Evolutionary conservation across 83 land plant genomes (phyloP).

Genomic region (Isoetes engelmannii): DNA sequence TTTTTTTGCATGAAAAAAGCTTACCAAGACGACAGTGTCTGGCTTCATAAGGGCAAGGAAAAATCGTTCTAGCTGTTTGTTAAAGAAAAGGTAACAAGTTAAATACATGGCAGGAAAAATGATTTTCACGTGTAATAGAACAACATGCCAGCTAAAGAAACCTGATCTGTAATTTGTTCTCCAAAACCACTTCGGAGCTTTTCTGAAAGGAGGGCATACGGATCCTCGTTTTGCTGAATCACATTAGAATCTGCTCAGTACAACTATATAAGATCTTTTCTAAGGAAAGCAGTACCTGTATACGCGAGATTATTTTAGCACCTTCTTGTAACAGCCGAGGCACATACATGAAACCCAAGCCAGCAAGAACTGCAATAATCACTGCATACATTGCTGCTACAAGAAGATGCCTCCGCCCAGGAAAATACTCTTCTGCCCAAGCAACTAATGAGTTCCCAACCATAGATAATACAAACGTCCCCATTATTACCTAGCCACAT

Average conservation of each 20-base stretch:
- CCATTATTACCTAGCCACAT: conserved; percentile 17
- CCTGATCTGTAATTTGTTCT: conserved; percentile 23
- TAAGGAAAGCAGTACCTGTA: conserved; percentile 20
- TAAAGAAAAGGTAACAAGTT: neutral
- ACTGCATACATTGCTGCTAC: conserved; percentile 23
- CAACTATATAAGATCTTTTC: no score
- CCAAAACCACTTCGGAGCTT: conserved; percentile 18
- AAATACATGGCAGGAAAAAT: neutral
- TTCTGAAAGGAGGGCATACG: conserved; percentile 18
- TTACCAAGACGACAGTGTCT: conserved; percentile 20
- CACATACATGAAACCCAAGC: conserved; percentile 20
- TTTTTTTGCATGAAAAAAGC: no score
- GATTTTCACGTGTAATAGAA: neutral
- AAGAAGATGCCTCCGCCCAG: conserved; percentile 17
- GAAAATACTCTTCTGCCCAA: conserved; percentile 26
- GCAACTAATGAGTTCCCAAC: conserved; percentile 16
- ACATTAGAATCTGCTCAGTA: no score
- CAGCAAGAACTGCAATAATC: conserved; percentile 19
- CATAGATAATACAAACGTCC: conserved; percentile 21
- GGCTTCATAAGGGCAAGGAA: conserved; percentile 18
- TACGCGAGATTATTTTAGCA: conserved; percentile 17
- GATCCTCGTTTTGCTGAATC: conserved; percentile 25
- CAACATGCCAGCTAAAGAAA: neutral
- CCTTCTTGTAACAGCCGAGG: conserved; percentile 20
- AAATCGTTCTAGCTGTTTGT: conserved; percentile 17